Conservation (phyloP, 306 rosid genomes). For the Castanopsis chinensis region DNA sequence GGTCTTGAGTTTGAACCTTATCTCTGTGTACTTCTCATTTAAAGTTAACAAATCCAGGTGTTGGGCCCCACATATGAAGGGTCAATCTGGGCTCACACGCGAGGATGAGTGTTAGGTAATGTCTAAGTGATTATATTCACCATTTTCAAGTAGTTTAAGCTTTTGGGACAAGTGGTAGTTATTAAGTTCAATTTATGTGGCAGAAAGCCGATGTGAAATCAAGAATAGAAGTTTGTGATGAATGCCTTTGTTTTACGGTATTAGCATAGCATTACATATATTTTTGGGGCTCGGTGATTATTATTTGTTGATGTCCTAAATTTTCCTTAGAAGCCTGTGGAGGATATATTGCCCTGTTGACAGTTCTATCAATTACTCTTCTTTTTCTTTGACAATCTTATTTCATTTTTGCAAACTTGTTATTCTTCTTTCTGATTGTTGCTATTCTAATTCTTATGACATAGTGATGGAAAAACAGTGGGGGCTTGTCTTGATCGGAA, state of each 20-base stretch:
- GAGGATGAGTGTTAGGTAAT: no score
- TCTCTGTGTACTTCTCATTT: no score
- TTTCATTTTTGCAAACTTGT: not conserved
- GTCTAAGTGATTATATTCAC: no score
- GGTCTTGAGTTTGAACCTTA: no score
- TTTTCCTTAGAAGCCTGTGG: conserved; percentile 18
- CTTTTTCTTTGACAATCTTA: not conserved
- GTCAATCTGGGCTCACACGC: no score
- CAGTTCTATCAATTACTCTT: not conserved
- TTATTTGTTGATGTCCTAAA: not conserved
- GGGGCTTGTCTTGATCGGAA: conserved; percentile 99
- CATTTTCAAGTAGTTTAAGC: no score
- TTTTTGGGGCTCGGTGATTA: not conserved
- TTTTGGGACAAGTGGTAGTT: no score
- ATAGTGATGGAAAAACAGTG: conserved; percentile 97
- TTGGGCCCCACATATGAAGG: no score
- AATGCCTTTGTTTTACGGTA: not conserved
- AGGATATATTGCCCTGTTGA: conserved; percentile 10
- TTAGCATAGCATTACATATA: conserved; percentile 12
- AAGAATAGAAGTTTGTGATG: conserved; percentile 4
- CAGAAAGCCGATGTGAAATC: conserved; percentile 6
- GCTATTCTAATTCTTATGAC: conserved; percentile 30
- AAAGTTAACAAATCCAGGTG: no score
- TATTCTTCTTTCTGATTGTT: conserved; percentile 26
- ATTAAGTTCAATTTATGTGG: not conserved